Base-by-base conservation (phyloP, 352 stramenopile species). In the Phytophthora kernoviae region DNA sequence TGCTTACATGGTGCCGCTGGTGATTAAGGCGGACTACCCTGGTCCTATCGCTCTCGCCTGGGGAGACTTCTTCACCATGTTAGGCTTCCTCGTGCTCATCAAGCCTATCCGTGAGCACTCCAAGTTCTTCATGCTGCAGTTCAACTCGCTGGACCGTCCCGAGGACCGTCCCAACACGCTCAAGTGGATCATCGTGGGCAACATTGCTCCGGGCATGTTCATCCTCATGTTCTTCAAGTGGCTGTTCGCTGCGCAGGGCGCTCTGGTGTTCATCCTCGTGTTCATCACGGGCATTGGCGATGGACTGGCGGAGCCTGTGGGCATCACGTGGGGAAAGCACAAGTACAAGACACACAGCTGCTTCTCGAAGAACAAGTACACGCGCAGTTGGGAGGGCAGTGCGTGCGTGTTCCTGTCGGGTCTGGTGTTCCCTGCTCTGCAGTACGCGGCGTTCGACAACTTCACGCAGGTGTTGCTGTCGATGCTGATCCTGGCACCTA, bases 81-180 rank as follows among this genome's bases (percentile, higher is more conserved):
- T 94, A 33, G 80, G 75, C 22, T 94, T 94, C 60, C 71, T 94
- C 33, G 78, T 88, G 57, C 73, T 94, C 33, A 94, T 94, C 73
- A 93, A 93, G 67, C 86, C 86, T 7, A 71, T 94, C 15, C 83
- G 86, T 15, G 86, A 94, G 47, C 70, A 80, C 52, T 88, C 77
- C 34, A 84, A 69, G 58, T 91, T 94, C 61, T 93, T 94, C 53
- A 94, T 94, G 86, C 75, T 94, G 47, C 86, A 94, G 71, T 94
- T 94, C 70, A 94, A 94, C 71, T 92, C 86, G 48, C 73, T 94
- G 18, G 86, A 93, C 56, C 86, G 86, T 15, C 86, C 86, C 0
- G 86, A 94, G 49, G 86, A 94, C 56, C 80, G 86, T 10, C 86
- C 86, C 24, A 73, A 94, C 73, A 94, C 85, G 65, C 75, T 94